Percentiles rank a stretch among this genome's conserved stretches.
phyloP scores from a whole-genome alignment of 306 rosid species.

The Malus sieversii region DNA sequence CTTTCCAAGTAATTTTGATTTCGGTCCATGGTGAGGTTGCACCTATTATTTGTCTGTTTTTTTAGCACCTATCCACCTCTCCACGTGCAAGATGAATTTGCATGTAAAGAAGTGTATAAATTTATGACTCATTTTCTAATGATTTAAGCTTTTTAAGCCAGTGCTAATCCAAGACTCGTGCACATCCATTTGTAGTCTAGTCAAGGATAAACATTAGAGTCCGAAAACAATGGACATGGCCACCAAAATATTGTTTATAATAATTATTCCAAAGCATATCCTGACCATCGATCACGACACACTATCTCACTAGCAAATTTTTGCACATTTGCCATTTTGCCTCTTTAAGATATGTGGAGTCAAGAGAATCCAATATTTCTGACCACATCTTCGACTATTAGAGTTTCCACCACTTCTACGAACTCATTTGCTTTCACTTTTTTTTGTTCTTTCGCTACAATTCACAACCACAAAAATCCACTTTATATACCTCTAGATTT shows the following conservation, averaged over 20 bases:
- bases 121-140: no score
- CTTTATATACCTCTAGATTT: slow-evolving; percentile 5
- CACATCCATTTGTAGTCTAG: not conserved
- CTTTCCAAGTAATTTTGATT: no score
- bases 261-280: not conserved
- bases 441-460: slow-evolving; percentile 20
- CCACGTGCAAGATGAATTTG: no score
- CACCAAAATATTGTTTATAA: not conserved
- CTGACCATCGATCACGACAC: not conserved
- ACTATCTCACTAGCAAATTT: not conserved
- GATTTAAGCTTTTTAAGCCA: no score
- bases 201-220: not conserved
- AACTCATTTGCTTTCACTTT: slow-evolving; percentile 27
- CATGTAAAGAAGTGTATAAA: no score
- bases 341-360: slow-evolving; percentile 18
- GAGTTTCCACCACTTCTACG: slow-evolving; percentile 28
- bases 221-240: slow-evolving; percentile 4
- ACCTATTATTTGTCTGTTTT: no score
- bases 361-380: slow-evolving; percentile 21
- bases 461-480: slow-evolving; percentile 20
- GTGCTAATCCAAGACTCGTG: not conserved
- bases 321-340: slow-evolving; percentile 27
- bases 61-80: no score
- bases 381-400: slow-evolving; percentile 38
- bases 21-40: no score